phyloP scores from a whole-genome alignment of 495 filamentous ascomycete species.

The Hypoxylon perforatum region DNA sequence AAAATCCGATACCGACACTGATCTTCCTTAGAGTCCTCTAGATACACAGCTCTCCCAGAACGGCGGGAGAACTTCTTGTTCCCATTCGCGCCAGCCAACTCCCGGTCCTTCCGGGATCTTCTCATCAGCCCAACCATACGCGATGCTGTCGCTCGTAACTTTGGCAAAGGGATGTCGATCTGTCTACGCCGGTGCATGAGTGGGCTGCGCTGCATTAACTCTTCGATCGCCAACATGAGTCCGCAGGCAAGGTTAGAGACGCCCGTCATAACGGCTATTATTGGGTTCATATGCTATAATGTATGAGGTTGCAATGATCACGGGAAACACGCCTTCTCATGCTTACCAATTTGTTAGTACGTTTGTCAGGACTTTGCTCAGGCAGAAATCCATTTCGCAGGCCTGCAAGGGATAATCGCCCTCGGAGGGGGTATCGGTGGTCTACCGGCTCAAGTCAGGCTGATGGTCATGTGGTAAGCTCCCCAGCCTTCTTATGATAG shows the following conservation, averaged over 20 bases:
- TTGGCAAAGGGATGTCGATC: slow-evolving; percentile 15
- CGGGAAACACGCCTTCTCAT: slow-evolving; percentile 5
- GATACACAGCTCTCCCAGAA: slow-evolving; percentile 15
- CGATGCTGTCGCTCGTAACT: slow-evolving; percentile 24
- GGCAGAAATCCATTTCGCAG: slow-evolving; percentile 27
- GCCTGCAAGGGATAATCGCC: slow-evolving; percentile 19
- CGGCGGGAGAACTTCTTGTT: slow-evolving; percentile 20
- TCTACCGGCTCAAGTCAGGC: slow-evolving; percentile 20
- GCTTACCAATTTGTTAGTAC: slow-evolving; percentile 11
- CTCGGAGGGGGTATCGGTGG: slow-evolving; percentile 15
- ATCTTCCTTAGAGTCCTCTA: slow-evolving; percentile 11
- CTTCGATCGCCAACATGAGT: slow-evolving; percentile 21
- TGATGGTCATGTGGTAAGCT: slow-evolving; percentile 31
- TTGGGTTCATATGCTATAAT: slow-evolving; percentile 34
- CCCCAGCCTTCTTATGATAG: slow-evolving; percentile 16
- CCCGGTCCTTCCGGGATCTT: slow-evolving; percentile 26
- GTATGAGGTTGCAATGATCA: slow-evolving; percentile 18
- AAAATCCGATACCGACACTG: slow-evolving; percentile 6
- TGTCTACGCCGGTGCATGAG: slow-evolving; percentile 16
- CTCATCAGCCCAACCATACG: slow-evolving; percentile 22
- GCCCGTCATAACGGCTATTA: slow-evolving; percentile 21
- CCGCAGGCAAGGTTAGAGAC: slow-evolving; percentile 12
- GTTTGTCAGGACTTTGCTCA: slow-evolving; percentile 24
- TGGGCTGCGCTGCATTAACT: slow-evolving; percentile 26
- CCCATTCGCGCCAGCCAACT: slow-evolving; percentile 27